Evolutionary conservation across 306 rosid species (phyloP).

Genomic region (Rubus parviflorus): DNA sequence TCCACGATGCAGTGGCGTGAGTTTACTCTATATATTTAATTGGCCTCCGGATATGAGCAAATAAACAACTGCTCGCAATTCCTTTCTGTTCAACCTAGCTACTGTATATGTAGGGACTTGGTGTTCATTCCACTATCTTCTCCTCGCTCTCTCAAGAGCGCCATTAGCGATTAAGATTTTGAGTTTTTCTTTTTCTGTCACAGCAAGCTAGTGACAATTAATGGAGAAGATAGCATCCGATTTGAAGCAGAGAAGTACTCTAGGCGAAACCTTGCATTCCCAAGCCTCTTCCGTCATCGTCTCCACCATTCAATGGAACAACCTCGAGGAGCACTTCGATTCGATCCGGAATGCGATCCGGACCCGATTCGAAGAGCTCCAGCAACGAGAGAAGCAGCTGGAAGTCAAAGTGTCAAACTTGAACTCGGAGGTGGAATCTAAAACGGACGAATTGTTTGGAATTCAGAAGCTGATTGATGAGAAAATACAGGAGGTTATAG

Average conservation of each 20-base stretch:
- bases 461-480: slow-evolving; percentile 18
- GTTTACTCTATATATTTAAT: too few species aligned
- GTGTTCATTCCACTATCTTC: too few species aligned
- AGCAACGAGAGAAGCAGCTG: slow-evolving; percentile 1
- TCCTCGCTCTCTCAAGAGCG: too few species aligned
- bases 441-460: slow-evolving; percentile 15
- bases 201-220: too few species aligned
- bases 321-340: slow-evolving; percentile 50
- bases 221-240: slow-evolving; percentile 37
- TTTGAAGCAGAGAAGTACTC: slow-evolving; percentile 36
- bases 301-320: slow-evolving; percentile 44
- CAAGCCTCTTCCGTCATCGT: slow-evolving; percentile 33
- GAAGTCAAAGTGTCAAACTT: slow-evolving; percentile 9
- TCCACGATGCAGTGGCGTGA: neutral
- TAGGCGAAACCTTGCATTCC: slow-evolving; percentile 32
- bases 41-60: too few species aligned
- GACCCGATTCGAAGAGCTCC: neutral
- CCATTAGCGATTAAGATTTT: too few species aligned
- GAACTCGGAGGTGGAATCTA: slow-evolving; percentile 1
- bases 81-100: too few species aligned
- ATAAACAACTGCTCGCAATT: too few species aligned
- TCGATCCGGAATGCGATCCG: slow-evolving; percentile 21
- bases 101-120: too few species aligned
- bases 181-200: too few species aligned
- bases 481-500: slow-evolving; percentile 16